phyloP scores from a whole-genome alignment of 371 early-diverging fungal genomes.

The Lichtheimia ornata region DNA sequence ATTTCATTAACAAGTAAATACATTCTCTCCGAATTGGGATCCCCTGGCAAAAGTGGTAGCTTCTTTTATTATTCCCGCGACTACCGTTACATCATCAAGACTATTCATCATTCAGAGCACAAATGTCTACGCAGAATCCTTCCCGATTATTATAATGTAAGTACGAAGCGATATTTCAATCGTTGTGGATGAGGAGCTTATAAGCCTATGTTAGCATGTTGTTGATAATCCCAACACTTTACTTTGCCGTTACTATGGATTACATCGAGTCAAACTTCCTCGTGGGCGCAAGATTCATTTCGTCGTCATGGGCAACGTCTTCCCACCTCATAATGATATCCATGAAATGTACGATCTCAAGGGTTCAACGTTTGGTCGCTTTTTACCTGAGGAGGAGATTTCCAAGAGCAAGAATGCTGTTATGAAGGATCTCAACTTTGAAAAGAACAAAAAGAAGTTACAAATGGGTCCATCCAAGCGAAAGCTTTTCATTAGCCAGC shows the following conservation, averaged over 20 bases:
- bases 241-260: conserved; percentile 90
- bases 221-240: conserved; percentile 89
- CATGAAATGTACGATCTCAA: conserved; percentile 96
- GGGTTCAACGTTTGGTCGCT: conserved; percentile 90
- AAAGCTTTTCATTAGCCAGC: conserved; percentile 50
- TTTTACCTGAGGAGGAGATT: conserved; percentile 73
- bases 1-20: conserved; percentile 94
- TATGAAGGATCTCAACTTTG: conserved; percentile 96
- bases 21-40: conserved; percentile 93
- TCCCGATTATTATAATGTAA: conserved; percentile 78
- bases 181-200: conserved; percentile 41
- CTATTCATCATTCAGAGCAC: conserved; percentile 93
- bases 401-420: conserved; percentile 77
- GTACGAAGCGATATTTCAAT: conserved; percentile 64
- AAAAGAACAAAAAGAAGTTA: conserved; percentile 39
- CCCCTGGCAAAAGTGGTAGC: conserved; percentile 93
- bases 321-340: conserved; percentile 95
- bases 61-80: conserved; percentile 98
- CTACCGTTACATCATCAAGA: conserved; percentile 97
- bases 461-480: conserved; percentile 83
- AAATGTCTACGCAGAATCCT: conserved; percentile 87
- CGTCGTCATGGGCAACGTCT: conserved; percentile 98
- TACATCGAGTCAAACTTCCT: conserved; percentile 95
- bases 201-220: conserved; percentile 60
- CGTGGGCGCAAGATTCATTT: conserved; percentile 93